Evolutionary conservation across 345 rosid species (phyloP), one percentile per base, ranked within the genome.

Genomic region (Nephelium lappaceum): DNA sequence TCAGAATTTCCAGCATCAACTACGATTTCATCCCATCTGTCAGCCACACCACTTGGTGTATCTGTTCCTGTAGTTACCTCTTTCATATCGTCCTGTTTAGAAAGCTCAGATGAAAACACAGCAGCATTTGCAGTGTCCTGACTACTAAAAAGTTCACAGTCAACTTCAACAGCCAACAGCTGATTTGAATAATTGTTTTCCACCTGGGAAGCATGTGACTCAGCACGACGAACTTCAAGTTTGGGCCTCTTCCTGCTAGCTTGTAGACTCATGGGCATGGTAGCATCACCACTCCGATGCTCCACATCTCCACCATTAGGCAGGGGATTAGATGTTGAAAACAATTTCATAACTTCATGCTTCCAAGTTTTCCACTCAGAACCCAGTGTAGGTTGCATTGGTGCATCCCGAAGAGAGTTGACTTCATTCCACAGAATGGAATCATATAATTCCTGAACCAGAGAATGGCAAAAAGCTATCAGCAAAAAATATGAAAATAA

Each of bases 331-430:
- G 98, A 88, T 41, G 83, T 85, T 6, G 93, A 89, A 81, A 97
- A 94, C 95, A 87, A 89, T 86, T 91, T 97, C 79, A 87, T 89
- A 36, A 90, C 86, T 73, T 97, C 99, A 62, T 92, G 97, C 89
- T 97, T 97, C 98, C 99, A 97, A 49, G 98, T 91, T 93, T 89
- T 94, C 98, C 99, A 92, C 83, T 94, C 98, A 64, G 97, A 89
- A 74, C 92, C 90, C 68, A 97, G 79, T 73, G 89, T 86, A 60
- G 91, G 82, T 81, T 89, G 95, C 81, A 87, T 80, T 8, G 90
- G 87, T 77, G 89, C 88, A 85, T 88, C 93, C 88, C 88, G 69
- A 23, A 87, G 86, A 67, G 93, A 89, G 67, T 89, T 92, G 16
- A 97, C 92, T 89, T 91, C 91, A 78, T 88, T 89, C 99, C 98